Conservation (phyloP, 352 stramenopile genomes). For the Globisporangium splendens region DNA sequence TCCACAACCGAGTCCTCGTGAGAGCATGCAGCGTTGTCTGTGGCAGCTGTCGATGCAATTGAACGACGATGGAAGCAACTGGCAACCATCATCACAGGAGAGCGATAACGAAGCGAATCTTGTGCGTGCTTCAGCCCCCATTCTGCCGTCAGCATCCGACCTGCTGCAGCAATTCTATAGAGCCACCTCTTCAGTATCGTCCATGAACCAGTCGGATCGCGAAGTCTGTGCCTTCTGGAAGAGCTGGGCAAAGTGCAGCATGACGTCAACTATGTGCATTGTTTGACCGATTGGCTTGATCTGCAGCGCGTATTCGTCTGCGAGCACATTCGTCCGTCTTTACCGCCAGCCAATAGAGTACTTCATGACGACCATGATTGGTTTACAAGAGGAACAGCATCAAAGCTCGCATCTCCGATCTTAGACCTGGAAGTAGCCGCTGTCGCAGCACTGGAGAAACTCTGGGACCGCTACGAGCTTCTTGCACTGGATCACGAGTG, state of each 20-base stretch:
- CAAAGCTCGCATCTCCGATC: neutral
- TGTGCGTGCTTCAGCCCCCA: neutral
- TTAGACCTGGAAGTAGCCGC: slow-evolving; percentile 10
- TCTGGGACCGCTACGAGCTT: slow-evolving; percentile 16
- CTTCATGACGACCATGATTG: neutral
- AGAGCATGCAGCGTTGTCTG: slow-evolving; percentile 1
- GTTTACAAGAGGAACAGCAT: neutral
- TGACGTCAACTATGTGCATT: slow-evolving; percentile 13
- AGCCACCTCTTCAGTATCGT: neutral
- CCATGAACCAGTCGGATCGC: neutral
- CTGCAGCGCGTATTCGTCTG: slow-evolving; percentile 32
- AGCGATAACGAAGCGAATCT: too few species aligned
- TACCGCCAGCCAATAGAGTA: neutral
- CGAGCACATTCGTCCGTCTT: slow-evolving; percentile 15
- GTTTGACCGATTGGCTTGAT: slow-evolving; percentile 19
- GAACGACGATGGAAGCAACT: neutral
- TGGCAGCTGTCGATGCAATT: slow-evolving; percentile 1
- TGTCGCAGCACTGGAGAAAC: slow-evolving; percentile 7
- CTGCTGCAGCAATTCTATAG: slow-evolving; percentile 2
- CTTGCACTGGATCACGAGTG: slow-evolving; percentile 6
- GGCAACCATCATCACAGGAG: neutral
- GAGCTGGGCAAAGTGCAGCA: slow-evolving; percentile 12
- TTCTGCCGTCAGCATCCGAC: slow-evolving; percentile 6
- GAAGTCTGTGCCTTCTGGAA: slow-evolving; percentile 15
- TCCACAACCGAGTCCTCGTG: neutral